These are phyloP conservation scores for Mentha longifolia DNA, from an alignment of 257 asterid species.

Conservation along the genomic window DNA sequence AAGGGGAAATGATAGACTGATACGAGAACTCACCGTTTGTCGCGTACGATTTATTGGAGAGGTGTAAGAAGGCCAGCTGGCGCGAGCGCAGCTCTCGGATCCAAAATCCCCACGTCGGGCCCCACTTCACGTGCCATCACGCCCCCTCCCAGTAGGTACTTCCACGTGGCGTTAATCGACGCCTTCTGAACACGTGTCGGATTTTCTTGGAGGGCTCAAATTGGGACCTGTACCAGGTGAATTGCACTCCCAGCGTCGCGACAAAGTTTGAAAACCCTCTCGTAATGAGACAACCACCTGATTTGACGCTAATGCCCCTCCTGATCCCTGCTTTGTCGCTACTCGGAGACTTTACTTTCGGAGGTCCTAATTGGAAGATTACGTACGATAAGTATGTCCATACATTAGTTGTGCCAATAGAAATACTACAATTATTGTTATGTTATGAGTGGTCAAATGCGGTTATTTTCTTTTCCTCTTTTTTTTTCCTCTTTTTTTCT, in stretches of 20 bases:
- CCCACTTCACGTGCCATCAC: slow-evolving; percentile 59
- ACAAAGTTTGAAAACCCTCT: slow-evolving; percentile 34
- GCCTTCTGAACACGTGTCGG: slow-evolving; percentile 35
- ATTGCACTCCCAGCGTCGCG: slow-evolving; percentile 29
- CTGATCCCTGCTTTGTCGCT: background rate
- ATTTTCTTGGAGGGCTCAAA: slow-evolving; percentile 36
- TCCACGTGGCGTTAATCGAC: slow-evolving; percentile 40
- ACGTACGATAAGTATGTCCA: too few relatives aligned
- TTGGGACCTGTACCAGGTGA: slow-evolving; percentile 53
- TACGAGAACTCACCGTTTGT: slow-evolving; percentile 35
- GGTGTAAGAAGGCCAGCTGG: slow-evolving; percentile 42
- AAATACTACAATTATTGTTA: too few relatives aligned
- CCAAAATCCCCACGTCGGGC: slow-evolving; percentile 37
- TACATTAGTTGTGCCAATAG: too few relatives aligned
- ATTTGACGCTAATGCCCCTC: slow-evolving; percentile 40
- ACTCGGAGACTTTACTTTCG: background rate
- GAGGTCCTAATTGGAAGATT: too few relatives aligned
- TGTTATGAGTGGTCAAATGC: too few relatives aligned
- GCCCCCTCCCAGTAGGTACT: background rate
- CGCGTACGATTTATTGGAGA: slow-evolving; percentile 20
- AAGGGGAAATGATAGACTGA: slow-evolving; percentile 30
- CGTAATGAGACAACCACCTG: slow-evolving; percentile 25
- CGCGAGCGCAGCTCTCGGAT: slow-evolving; percentile 34
- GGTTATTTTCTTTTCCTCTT: too few relatives aligned
- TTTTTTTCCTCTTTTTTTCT: too few relatives aligned